Percentiles rank a stretch among this genome's conserved stretches.
These are phyloP conservation scores for Brassica hybrid DNA, from an alignment of 441 rosid genomes.

Conservation along the genomic window DNA sequence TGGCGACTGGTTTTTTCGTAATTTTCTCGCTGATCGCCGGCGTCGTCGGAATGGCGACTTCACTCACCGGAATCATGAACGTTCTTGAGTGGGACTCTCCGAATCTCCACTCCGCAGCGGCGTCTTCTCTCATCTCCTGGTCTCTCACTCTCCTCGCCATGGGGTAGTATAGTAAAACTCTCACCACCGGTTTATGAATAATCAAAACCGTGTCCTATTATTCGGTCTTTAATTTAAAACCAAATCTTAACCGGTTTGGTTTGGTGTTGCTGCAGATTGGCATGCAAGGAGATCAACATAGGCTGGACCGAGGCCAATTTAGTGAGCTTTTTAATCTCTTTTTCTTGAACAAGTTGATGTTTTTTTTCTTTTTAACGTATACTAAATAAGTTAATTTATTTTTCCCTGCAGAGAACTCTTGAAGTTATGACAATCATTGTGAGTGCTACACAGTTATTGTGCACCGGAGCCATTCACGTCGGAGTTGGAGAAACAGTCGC, in stretches of 20 bases:
- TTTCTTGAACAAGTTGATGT: not conserved
- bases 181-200: not conserved
- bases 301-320: conserved; percentile 78
- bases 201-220: not conserved
- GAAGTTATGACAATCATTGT: conserved; percentile 72
- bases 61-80: conserved; percentile 62
- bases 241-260: conserved; percentile 19
- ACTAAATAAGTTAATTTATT: not conserved
- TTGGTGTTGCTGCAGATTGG: conserved; percentile 60
- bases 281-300: conserved; percentile 77
- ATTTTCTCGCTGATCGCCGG: conserved; percentile 78
- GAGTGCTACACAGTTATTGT: conserved; percentile 68
- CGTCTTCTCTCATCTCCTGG: conserved; percentile 66
- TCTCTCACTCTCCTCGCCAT: conserved; percentile 76
- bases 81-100: conserved; percentile 54
- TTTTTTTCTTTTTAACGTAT: not conserved
- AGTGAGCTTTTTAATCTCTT: conserved; percentile 47
- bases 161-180: conserved; percentile 55
- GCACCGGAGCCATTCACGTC: conserved; percentile 66
- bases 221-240: not conserved
- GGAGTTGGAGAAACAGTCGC: conserved; percentile 51
- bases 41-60: conserved; percentile 75
- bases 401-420: conserved; percentile 57
- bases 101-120: conserved; percentile 66
- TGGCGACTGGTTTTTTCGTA: conserved; percentile 83